A percentile compares a stretch with the other conserved stretches of the same genome.
These are phyloP conservation scores for Podospora australis DNA, from an alignment of 495 filamentous ascomycete genomes.

Conservation along the genomic window DNA sequence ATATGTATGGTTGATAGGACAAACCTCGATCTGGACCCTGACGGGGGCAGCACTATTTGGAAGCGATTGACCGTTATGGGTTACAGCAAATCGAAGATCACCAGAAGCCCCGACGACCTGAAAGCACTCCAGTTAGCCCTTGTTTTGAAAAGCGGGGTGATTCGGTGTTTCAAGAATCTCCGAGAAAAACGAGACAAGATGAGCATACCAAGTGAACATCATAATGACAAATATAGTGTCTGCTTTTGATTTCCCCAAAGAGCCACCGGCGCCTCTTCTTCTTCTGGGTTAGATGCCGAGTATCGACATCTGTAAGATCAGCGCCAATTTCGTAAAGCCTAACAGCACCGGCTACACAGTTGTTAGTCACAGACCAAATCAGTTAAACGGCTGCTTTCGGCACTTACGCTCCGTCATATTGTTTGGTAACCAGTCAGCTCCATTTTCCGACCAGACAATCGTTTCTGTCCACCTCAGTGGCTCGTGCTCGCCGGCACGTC, in stretches of 20 bases:
- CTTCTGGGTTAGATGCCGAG: slow-evolving; percentile 28
- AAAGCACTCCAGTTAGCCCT: too few relatives aligned
- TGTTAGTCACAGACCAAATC: background rate
- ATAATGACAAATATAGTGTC: slow-evolving; percentile 44
- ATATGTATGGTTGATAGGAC: too few relatives aligned
- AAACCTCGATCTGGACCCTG: background rate
- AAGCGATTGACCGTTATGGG: background rate
- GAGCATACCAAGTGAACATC: slow-evolving; percentile 40
- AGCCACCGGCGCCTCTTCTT: slow-evolving; percentile 30
- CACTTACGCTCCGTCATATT: slow-evolving; percentile 27
- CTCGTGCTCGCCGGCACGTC: slow-evolving; percentile 34
- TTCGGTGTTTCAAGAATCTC: too few relatives aligned
- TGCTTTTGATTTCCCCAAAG: slow-evolving; percentile 9
- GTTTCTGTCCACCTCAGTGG: slow-evolving; percentile 37
- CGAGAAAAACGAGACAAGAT: too few relatives aligned
- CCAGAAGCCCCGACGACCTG: slow-evolving; percentile 50
- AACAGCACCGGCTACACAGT: slow-evolving; percentile 26
- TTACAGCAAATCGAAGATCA: slow-evolving; percentile 46
- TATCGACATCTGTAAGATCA: slow-evolving; percentile 27
- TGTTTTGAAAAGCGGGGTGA: too few relatives aligned
- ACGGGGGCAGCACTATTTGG: background rate
- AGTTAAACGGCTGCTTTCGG: background rate
- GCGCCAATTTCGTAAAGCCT: slow-evolving; percentile 36
- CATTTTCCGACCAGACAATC: slow-evolving; percentile 43
- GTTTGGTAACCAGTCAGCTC: slow-evolving; percentile 34